A percentile compares a stretch with the other conserved stretches of the same genome.
Conservation (phyloP, 371 early-diverging fungal genomes). For the Cokeromyces recurvatus region DNA sequence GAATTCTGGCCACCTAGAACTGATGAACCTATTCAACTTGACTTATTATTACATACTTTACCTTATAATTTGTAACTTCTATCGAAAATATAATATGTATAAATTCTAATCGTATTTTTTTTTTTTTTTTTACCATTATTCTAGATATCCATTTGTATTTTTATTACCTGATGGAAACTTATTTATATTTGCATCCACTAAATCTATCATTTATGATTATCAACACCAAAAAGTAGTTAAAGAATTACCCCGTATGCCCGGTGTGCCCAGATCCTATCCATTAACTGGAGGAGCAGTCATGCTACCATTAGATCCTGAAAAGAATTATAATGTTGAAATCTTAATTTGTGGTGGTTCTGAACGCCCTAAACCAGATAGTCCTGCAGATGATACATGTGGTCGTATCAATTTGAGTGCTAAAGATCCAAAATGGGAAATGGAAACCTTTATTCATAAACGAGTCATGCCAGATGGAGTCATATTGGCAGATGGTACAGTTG, state of each 20-base stretch:
- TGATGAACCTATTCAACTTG: slow-evolving; percentile 23
- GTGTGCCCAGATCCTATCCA: slow-evolving; percentile 58
- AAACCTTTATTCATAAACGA: slow-evolving; percentile 50
- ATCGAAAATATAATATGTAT: too few relatives aligned
- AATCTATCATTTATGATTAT: slow-evolving; percentile 50
- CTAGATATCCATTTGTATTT: slow-evolving; percentile 46
- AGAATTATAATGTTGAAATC: slow-evolving; percentile 54
- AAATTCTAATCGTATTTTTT: too few relatives aligned
- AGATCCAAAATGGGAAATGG: slow-evolving; percentile 57
- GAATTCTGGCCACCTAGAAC: slow-evolving; percentile 42
- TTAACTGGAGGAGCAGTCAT: slow-evolving; percentile 55
- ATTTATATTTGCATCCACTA: slow-evolving; percentile 53
- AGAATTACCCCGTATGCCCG: slow-evolving; percentile 50
- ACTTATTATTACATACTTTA: slow-evolving; percentile 49
- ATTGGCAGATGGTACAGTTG: slow-evolving; percentile 53
- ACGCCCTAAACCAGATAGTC: slow-evolving; percentile 27
- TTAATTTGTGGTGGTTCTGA: slow-evolving; percentile 61
- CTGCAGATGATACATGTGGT: slow-evolving; percentile 48
- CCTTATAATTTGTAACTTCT: slow-evolving; percentile 48
- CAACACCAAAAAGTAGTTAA: slow-evolving; percentile 40
- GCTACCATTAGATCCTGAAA: slow-evolving; percentile 55
- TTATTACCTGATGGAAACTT: slow-evolving; percentile 48
- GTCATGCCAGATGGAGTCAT: slow-evolving; percentile 62
- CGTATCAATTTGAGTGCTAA: slow-evolving; percentile 47
- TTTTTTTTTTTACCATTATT: slow-evolving; percentile 9